These are phyloP conservation scores for Scolecobasidium constrictum DNA, from an alignment of 2,329 filamentous ascomycete genomes.

Conservation along the genomic window DNA sequence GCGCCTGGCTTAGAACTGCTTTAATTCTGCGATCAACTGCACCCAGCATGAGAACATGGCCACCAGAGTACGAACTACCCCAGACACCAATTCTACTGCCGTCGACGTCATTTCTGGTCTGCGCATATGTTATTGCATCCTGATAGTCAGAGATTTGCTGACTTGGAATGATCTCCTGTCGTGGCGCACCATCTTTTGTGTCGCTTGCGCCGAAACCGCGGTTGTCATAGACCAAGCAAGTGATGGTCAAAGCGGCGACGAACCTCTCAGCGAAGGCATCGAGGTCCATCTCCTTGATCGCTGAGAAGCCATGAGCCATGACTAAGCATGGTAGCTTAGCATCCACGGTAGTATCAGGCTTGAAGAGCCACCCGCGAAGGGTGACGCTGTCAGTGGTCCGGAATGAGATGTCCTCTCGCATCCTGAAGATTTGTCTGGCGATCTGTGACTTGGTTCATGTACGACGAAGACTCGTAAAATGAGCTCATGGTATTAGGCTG, in stretches of 20 bases:
- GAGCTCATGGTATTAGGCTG: too few species aligned
- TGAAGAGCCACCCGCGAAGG: slow-evolving; percentile 21
- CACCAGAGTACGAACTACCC: slow-evolving; percentile 15
- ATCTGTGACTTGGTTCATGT: too few species aligned
- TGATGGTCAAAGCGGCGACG: slow-evolving; percentile 14
- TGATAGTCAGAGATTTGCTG: slow-evolving; percentile 23
- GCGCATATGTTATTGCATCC: slow-evolving; percentile 29
- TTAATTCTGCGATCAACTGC: background rate
- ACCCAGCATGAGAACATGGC: background rate
- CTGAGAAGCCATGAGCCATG: slow-evolving; percentile 16
- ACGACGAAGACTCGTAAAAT: too few species aligned
- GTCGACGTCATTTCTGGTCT: slow-evolving; percentile 21
- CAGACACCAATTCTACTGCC: slow-evolving; percentile 24
- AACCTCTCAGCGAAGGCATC: slow-evolving; percentile 13
- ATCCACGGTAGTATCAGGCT: slow-evolving; percentile 7
- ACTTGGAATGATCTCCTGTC: slow-evolving; percentile 21
- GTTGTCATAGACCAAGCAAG: slow-evolving; percentile 25
- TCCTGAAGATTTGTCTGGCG: too few species aligned
- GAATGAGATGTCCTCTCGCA: slow-evolving; percentile 16
- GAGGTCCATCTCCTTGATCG: slow-evolving; percentile 16
- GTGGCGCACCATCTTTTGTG: slow-evolving; percentile 19
- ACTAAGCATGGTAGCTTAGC: slow-evolving; percentile 14
- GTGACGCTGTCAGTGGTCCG: slow-evolving; percentile 17
- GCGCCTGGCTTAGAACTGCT: background rate
- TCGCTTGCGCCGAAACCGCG: slow-evolving; percentile 21